Conservation (phyloP, 2,329 filamentous ascomycete species). For the Trichoderma harzianum region DNA sequence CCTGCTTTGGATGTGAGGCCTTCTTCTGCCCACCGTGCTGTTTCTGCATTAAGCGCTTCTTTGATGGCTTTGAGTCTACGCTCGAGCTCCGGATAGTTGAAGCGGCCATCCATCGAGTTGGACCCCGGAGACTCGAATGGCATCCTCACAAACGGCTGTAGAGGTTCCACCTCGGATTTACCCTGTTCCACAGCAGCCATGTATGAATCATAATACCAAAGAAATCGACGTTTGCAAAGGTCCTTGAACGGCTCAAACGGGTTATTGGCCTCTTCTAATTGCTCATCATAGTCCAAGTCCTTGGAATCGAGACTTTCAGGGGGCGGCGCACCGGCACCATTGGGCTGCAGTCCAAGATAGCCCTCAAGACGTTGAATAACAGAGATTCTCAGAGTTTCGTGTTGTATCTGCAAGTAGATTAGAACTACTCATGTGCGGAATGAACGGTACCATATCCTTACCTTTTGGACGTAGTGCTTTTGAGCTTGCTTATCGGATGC, state of each 20-base stretch:
- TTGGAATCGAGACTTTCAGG: constrained; percentile 26
- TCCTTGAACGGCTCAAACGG: constrained; percentile 86
- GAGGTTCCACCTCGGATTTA: constrained; percentile 59
- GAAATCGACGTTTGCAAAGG: constrained; percentile 82
- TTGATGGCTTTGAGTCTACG: constrained; percentile 67
- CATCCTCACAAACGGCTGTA: constrained; percentile 70
- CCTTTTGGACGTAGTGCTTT: constrained; percentile 75
- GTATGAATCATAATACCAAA: constrained; percentile 96
- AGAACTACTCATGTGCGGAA: constrained; percentile 7
- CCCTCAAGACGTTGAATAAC: constrained; percentile 83
- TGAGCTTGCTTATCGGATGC: constrained; percentile 69
- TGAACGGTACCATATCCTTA: not conserved
- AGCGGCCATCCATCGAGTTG: constrained; percentile 84
- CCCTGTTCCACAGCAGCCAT: constrained; percentile 66
- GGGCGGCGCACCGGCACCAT: constrained; percentile 36
- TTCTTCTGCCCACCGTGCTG: constrained; percentile 64
- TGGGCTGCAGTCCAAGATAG: constrained; percentile 63
- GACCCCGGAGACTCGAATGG: constrained; percentile 69
- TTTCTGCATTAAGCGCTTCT: constrained; percentile 68
- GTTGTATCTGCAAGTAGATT: constrained; percentile 63
- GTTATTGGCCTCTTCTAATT: constrained; percentile 51
- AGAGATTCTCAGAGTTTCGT: constrained; percentile 83
- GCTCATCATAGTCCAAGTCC: constrained; percentile 42
- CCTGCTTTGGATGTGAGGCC: constrained; percentile 61
- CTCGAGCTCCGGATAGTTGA: constrained; percentile 74